A percentile compares a stretch with the other conserved stretches of the same genome.
Evolutionary conservation across 129 eudicot genomes (phyloP).

Genomic region (Pittosporum tobira): DNA sequence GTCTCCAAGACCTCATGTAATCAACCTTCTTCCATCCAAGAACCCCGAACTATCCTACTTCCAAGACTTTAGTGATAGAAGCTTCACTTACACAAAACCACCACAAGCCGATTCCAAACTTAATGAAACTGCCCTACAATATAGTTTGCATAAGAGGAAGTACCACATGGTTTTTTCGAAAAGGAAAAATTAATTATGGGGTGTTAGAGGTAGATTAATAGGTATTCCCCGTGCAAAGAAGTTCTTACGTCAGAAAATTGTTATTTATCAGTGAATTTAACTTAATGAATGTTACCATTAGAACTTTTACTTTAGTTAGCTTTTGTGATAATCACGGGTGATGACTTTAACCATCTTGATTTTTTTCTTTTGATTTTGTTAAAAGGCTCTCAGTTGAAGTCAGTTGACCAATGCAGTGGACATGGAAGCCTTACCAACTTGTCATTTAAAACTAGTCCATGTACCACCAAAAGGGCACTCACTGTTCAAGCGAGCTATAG

Average conservation of each 20-base stretch:
- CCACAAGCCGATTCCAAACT: no score
- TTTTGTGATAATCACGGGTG: not conserved
- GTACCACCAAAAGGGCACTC: slow-evolving; percentile 26
- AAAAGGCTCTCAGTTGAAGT: slow-evolving; percentile 21
- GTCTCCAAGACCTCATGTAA: not conserved
- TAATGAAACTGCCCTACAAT: no score
- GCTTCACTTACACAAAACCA: no score
- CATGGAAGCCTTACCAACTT: slow-evolving; percentile 15
- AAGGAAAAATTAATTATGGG: no score
- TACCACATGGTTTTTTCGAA: no score
- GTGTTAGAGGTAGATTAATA: no score
- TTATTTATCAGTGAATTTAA: no score
- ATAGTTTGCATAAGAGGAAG: no score
- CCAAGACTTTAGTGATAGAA: not conserved
- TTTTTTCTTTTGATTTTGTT: not conserved
- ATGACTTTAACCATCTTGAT: not conserved
- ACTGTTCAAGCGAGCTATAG: slow-evolving; percentile 53
- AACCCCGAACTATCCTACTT: not conserved
- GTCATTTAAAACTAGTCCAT: slow-evolving; percentile 6
- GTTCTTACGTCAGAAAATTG: no score
- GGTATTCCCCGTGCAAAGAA: no score
- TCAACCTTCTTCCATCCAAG: not conserved
- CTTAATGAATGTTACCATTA: no score
- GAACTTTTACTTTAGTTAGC: no score
- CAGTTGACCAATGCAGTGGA: slow-evolving; percentile 8